These are phyloP conservation scores for Lipomyces yamanashiensis DNA, from an alignment of 805 yeast genomes.

Conservation along the genomic window DNA sequence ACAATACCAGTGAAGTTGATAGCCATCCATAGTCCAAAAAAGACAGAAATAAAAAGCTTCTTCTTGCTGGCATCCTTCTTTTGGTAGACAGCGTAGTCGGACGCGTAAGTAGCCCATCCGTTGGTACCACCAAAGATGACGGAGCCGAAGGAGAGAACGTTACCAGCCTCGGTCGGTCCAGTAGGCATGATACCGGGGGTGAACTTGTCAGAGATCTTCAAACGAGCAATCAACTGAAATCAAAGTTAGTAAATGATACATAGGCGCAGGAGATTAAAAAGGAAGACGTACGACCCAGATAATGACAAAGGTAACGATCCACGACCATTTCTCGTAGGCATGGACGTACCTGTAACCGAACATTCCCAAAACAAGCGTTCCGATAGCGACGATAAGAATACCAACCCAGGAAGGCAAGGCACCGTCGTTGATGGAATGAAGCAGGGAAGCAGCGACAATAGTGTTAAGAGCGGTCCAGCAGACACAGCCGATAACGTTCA, in stretches of 20 bases:
- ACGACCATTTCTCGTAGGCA: constrained; percentile 78
- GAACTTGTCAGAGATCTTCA: constrained; percentile 70
- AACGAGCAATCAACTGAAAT: constrained; percentile 52
- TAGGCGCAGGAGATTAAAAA: neutral
- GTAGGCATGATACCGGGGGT: constrained; percentile 56
- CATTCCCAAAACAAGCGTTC: constrained; percentile 74
- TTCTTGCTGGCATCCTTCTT: constrained; percentile 62
- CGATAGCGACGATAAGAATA: constrained; percentile 66
- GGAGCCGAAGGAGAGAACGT: constrained; percentile 80
- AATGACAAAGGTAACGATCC: constrained; percentile 79
- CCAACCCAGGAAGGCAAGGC: constrained; percentile 90
- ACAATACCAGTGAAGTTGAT: constrained; percentile 72
- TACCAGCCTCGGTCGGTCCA: constrained; percentile 75
- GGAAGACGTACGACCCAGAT: constrained; percentile 62
- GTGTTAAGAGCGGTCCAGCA: constrained; percentile 97
- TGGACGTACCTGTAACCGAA: constrained; percentile 87
- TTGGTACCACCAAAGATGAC: constrained; percentile 85
- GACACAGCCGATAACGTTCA: constrained; percentile 83
- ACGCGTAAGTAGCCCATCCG: constrained; percentile 93
- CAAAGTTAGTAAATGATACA: neutral
- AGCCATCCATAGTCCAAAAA: constrained; percentile 69
- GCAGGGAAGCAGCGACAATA: constrained; percentile 83
- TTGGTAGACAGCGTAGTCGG: constrained; percentile 91
- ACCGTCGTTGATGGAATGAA: constrained; percentile 71
- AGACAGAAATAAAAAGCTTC: constrained; percentile 67